These are phyloP conservation scores for Naganishia friedmannii DNA, from an alignment of 768 basidiomycete species.

Conservation along the genomic window DNA sequence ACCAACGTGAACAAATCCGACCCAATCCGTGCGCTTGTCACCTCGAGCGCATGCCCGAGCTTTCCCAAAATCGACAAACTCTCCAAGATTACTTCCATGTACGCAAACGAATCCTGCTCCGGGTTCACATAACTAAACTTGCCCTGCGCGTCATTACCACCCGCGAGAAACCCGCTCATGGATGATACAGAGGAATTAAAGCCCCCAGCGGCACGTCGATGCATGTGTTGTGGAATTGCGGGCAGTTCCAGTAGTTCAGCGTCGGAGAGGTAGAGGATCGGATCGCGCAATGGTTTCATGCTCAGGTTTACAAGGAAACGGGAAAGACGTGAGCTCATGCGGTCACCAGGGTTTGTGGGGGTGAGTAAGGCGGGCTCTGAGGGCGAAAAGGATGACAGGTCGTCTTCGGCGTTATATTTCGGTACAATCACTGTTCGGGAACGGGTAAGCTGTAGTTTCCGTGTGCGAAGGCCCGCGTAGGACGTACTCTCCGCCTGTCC, in stretches of 20 bases:
- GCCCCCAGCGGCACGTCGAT: neutral
- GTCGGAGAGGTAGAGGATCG: constrained; percentile 49
- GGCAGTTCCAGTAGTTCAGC: constrained; percentile 35
- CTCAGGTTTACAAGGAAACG: constrained; percentile 50
- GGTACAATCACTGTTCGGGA: constrained; percentile 21
- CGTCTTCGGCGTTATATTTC: constrained; percentile 25
- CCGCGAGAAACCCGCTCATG: neutral
- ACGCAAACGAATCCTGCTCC: constrained; percentile 86
- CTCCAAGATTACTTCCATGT: constrained; percentile 88
- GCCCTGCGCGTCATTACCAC: constrained; percentile 6
- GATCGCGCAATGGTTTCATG: constrained; percentile 49
- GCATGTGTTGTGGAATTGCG: constrained; percentile 13
- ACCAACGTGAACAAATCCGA: constrained; percentile 79
- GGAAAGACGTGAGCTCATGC: constrained; percentile 45
- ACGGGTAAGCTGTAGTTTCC: too few species aligned
- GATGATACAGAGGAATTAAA: constrained; percentile 3
- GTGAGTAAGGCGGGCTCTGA: neutral
- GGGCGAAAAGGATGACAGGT: neutral
- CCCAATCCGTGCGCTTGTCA: constrained; percentile 74
- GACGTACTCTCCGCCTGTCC: constrained; percentile 73
- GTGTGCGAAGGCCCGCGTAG: too few species aligned
- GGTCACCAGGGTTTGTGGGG: neutral
- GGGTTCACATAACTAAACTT: constrained; percentile 59
- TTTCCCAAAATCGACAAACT: constrained; percentile 88
- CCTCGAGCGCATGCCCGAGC: constrained; percentile 77